Evolutionary conservation across 345 rosid species (phyloP), one percentile per base, ranked within the genome.

Genomic region (Punica granatum): DNA sequence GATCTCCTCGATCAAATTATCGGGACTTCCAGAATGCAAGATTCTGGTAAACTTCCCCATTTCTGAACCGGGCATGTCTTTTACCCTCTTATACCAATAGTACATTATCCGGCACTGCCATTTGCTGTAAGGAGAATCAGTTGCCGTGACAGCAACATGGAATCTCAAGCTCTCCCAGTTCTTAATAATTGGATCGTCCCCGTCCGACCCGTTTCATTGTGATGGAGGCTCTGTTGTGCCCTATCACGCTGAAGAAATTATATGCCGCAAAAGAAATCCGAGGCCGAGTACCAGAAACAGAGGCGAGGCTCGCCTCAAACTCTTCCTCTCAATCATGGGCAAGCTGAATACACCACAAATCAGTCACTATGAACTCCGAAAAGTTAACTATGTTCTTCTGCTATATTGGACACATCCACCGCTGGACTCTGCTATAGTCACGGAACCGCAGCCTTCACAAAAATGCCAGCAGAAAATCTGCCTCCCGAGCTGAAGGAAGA

Each of bases 91-190:
- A 75, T 85, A 89, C 92, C 92, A 89, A 44, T 86, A 89, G 60
- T 83, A 83, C 92, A 86, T 89, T 33, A 89, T 82, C 67, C 88
- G 82, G 73, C 87, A 86, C 75, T 89, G 96, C 96, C 96, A 89
- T 71, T 89, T 84, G 75, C 92, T 89, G 71, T 89, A 89, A 7
- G 86, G 76, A 48, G 90, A 77, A 78, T 75, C 85, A 7, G 92
- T 85, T 61, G 92, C 92, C 0, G 92, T 86, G 48, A 89, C 77
- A 39, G 90, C 92, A 72, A 89, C 87, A 75, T 89, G 96, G 61
- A 67, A 89, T 53, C 69, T 84, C 23, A 28, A 60, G 68, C 72
- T 63, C 21, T 74, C 63, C 19, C 56, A 60, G 42, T 73, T 75
- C 33, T 14, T 35, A 46, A 61, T 69, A 53, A 65, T 69, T 26